phyloP scores from a whole-genome alignment of 2,329 filamentous ascomycete species.

The Leptographium wingfieldii region DNA sequence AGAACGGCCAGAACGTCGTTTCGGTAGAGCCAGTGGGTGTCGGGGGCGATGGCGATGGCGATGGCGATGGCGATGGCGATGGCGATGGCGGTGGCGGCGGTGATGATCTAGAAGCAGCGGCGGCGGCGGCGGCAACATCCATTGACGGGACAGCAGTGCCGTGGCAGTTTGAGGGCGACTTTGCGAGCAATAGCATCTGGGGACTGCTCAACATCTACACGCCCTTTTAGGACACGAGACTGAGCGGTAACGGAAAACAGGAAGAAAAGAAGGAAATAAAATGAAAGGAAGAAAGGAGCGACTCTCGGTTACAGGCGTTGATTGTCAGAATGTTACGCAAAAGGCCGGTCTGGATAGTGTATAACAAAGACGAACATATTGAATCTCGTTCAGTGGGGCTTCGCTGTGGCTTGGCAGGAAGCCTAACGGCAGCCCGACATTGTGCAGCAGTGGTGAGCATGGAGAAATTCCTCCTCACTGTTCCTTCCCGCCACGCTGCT shows the following conservation, averaged over 20 bases:
- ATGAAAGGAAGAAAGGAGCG: not conserved
- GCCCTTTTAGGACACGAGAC: constrained; percentile 8
- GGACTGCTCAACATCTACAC: constrained; percentile 39
- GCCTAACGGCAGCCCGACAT: too few relatives aligned
- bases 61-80: not conserved
- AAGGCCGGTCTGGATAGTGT: not conserved
- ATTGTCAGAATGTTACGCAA: too few relatives aligned
- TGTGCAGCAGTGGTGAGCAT: too few relatives aligned
- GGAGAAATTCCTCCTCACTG: too few relatives aligned
- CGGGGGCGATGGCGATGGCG: not conserved
- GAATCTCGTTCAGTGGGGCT: too few relatives aligned
- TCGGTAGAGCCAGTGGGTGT: not conserved
- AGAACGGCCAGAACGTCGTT: not conserved
- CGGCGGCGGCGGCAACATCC: not conserved
- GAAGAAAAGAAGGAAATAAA: not conserved
- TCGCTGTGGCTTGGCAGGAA: too few relatives aligned
- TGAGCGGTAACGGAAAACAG: not conserved
- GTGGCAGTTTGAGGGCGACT: constrained; percentile 43
- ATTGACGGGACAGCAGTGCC: constrained; percentile 10
- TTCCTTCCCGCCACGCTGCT: too few relatives aligned
- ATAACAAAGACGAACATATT: too few relatives aligned
- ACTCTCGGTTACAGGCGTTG: not conserved
- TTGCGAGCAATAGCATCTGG: constrained; percentile 43
- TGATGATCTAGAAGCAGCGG: not conserved
- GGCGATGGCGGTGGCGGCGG: not conserved